Evolutionary conservation across 805 yeast genomes (phyloP).

Genomic region (Yarrowia alimentaria): DNA sequence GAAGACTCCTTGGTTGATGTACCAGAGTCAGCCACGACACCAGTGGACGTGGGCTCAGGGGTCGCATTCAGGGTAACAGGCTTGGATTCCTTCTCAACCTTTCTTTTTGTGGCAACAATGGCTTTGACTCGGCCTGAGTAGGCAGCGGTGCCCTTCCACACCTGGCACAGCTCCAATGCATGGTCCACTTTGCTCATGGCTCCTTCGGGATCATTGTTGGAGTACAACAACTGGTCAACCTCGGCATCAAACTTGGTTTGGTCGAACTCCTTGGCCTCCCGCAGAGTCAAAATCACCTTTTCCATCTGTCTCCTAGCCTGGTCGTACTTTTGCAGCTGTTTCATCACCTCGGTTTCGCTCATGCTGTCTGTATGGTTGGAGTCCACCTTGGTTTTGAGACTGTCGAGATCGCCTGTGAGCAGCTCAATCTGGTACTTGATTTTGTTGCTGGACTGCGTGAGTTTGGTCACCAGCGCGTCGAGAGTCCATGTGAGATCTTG

Average conservation of each 20-base stretch:
- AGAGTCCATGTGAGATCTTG: constrained; percentile 38
- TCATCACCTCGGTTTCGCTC: too few species aligned
- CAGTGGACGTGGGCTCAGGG: too few species aligned
- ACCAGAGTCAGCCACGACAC: too few species aligned
- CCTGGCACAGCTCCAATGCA: constrained; percentile 29
- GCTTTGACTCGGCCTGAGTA: constrained; percentile 32
- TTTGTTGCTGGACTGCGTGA: constrained; percentile 35
- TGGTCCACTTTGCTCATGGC: constrained; percentile 31
- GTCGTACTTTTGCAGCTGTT: constrained; percentile 30
- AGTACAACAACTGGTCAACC: constrained; percentile 28
- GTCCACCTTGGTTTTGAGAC: constrained; percentile 32
- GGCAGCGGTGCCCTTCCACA: constrained; percentile 36
- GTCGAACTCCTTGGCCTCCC: constrained; percentile 34
- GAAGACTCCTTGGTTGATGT: constrained; percentile 1
- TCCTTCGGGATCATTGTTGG: constrained; percentile 29
- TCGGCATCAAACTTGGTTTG: constrained; percentile 38
- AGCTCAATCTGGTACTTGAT: constrained; percentile 40
- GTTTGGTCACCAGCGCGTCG: constrained; percentile 33
- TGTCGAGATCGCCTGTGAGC: constrained; percentile 36
- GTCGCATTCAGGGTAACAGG: too few species aligned
- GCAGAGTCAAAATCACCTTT: constrained; percentile 35
- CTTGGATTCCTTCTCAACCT: constrained; percentile 31
- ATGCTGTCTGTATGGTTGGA: constrained; percentile 6
- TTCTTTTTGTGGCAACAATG: constrained; percentile 32
- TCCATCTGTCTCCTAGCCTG: constrained; percentile 34